A percentile compares a stretch with the other conserved stretches of the same genome.
phyloP scores from a whole-genome alignment of 345 rosid species.

The Clarkia xantiana region DNA sequence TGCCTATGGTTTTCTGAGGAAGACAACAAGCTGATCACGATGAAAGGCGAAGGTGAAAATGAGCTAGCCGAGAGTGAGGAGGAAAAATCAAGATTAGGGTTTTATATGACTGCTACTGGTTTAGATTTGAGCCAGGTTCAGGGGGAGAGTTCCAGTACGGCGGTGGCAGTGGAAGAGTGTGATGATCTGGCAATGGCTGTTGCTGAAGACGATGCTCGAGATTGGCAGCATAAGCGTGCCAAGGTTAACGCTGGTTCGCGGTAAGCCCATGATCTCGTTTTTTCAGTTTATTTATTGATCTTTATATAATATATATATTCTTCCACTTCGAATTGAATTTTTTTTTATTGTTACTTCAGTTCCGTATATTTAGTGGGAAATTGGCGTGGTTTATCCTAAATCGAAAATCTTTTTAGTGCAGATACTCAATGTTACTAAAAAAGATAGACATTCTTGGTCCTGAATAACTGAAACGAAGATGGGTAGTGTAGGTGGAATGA shows the following conservation, averaged over 20 bases:
- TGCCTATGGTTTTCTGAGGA: conserved; percentile 47
- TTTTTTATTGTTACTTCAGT: not conserved
- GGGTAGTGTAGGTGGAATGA: no score
- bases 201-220: conserved; percentile 27
- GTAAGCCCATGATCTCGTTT: conserved; percentile 27
- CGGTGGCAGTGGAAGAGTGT: conserved; percentile 5
- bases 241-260: conserved; percentile 34
- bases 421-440: no score
- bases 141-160: conserved; percentile 46
- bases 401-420: no score
- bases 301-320: not conserved
- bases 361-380: not conserved
- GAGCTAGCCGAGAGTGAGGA: conserved; percentile 10
- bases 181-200: conserved; percentile 9
- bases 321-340: no score
- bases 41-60: conserved; percentile 14
- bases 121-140: conserved; percentile 15
- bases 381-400: no score
- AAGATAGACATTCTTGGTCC: no score
- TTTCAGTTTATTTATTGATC: not conserved
- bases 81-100: conserved; percentile 14
- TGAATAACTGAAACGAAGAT: no score
- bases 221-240: conserved; percentile 68
- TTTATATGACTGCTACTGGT: conserved; percentile 1
- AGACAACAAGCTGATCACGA: conserved; percentile 28